These are phyloP conservation scores for Alternaria hordeiaustralica DNA, from an alignment of 2,329 filamentous ascomycete species.

Conservation along the genomic window DNA sequence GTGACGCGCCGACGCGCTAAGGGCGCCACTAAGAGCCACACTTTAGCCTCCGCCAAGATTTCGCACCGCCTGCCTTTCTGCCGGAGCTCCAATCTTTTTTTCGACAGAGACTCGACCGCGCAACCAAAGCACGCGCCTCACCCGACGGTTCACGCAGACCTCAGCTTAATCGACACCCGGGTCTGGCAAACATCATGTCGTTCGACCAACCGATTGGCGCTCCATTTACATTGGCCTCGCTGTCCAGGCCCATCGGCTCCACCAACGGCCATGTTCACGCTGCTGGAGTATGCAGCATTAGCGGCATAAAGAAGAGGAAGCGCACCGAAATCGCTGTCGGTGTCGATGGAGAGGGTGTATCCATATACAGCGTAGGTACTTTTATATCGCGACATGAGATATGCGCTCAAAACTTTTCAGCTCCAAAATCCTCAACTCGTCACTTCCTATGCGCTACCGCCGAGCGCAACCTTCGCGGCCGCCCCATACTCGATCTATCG, in stretches of 20 bases:
- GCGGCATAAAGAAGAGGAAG: conserved; percentile 65
- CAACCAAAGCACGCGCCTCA: conserved; percentile 21
- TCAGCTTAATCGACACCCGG: conserved; percentile 13
- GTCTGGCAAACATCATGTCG: conserved; percentile 46
- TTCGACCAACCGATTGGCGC: conserved; percentile 45
- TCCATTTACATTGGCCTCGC: conserved; percentile 52
- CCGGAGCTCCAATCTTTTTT: conserved; percentile 34
- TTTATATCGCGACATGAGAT: background rate
- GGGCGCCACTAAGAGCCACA: conserved; percentile 11
- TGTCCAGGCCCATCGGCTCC: conserved; percentile 52
- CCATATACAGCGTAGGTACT: conserved; percentile 65
- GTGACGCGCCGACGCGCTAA: conserved; percentile 23
- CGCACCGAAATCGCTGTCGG: conserved; percentile 66
- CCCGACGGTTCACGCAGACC: conserved; percentile 31
- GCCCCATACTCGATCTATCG: conserved; percentile 65
- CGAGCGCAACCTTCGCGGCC: conserved; percentile 63
- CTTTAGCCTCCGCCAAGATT: conserved; percentile 21
- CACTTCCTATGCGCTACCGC: conserved; percentile 67
- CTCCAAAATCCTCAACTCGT: conserved; percentile 66
- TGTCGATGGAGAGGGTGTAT: conserved; percentile 67
- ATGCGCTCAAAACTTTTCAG: conserved; percentile 46
- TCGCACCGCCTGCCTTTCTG: conserved; percentile 25
- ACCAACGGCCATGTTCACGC: conserved; percentile 51
- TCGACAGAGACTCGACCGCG: conserved; percentile 16
- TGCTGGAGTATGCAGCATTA: conserved; percentile 60